A percentile compares a stretch with the other conserved stretches of the same genome.
These are phyloP conservation scores for Parasitella parasitica DNA, from an alignment of 371 early-diverging fungal genomes.

Conservation along the genomic window DNA sequence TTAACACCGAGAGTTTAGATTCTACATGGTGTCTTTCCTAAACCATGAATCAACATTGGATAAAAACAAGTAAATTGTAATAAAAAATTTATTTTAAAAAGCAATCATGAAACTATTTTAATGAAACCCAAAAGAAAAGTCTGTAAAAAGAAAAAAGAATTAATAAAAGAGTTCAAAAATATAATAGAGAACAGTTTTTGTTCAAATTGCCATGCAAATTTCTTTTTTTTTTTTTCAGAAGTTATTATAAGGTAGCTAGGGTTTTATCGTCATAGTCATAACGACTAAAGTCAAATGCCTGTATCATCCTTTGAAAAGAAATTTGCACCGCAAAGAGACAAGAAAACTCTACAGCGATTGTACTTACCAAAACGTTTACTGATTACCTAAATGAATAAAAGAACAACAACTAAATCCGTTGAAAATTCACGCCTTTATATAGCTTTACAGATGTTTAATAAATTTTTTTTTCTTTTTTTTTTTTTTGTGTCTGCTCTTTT, in stretches of 20 bases:
- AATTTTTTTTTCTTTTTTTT: no score
- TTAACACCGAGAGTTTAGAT: no score
- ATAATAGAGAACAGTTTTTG: not conserved
- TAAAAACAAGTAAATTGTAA: not conserved
- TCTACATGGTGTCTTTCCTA: no score
- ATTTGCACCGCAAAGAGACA: not conserved
- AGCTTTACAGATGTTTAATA: no score
- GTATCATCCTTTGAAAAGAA: slow-evolving; percentile 37
- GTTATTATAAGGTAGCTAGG: slow-evolving; percentile 42
- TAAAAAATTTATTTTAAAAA: not conserved
- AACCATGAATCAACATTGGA: no score
- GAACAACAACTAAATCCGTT: no score
- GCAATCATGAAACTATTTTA: not conserved
- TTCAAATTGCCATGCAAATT: not conserved
- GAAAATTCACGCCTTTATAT: no score
- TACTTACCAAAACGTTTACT: not conserved
- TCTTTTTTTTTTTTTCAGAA: slow-evolving; percentile 26
- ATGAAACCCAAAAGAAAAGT: not conserved
- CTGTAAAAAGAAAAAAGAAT: not conserved
- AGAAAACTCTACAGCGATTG: not conserved
- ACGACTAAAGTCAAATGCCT: slow-evolving; percentile 55
- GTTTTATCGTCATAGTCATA: slow-evolving; percentile 43
- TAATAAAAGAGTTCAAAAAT: not conserved
- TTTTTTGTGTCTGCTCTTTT: no score
- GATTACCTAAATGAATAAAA: not conserved